A percentile compares a stretch with the other conserved stretches of the same genome.
Conservation (phyloP, 2,329 filamentous ascomycete genomes). For the Sporothrix dimorphospora region DNA sequence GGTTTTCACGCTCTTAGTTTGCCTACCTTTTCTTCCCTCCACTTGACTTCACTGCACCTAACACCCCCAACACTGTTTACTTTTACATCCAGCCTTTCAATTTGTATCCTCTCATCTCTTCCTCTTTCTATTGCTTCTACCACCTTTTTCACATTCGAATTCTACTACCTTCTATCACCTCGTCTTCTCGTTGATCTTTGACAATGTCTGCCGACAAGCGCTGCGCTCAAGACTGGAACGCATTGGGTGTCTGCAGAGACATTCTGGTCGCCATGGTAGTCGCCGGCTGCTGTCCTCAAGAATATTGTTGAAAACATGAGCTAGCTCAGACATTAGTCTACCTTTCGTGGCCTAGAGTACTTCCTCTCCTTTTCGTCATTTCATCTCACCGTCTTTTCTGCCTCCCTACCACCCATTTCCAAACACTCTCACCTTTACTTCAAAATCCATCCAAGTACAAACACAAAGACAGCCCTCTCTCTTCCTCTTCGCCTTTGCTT, state of each 20-base stretch:
- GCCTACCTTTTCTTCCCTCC: background rate
- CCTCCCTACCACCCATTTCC: background rate
- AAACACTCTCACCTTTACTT: background rate
- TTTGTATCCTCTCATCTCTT: background rate
- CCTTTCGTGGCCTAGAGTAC: slow-evolving; percentile 31
- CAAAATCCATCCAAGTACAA: background rate
- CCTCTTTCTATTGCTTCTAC: background rate
- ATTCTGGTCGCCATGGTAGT: slow-evolving; percentile 48
- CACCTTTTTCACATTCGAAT: background rate
- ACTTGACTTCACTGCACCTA: background rate
- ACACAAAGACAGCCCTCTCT: background rate
- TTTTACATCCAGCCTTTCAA: background rate
- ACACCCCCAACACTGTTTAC: background rate
- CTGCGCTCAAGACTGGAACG: slow-evolving; percentile 45
- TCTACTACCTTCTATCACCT: background rate
- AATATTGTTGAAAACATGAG: slow-evolving; percentile 36
- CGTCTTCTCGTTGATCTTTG: background rate
- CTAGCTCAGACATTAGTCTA: slow-evolving; percentile 37
- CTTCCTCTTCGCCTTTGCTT: background rate
- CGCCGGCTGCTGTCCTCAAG: slow-evolving; percentile 40
- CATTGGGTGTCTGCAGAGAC: slow-evolving; percentile 46
- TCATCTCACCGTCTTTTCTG: background rate
- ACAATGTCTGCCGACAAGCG: slow-evolving; percentile 9
- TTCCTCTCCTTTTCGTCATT: background rate
- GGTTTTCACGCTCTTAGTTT: background rate